Evolutionary conservation across 805 yeast species (phyloP).

Genomic region (Candida maesae): DNA sequence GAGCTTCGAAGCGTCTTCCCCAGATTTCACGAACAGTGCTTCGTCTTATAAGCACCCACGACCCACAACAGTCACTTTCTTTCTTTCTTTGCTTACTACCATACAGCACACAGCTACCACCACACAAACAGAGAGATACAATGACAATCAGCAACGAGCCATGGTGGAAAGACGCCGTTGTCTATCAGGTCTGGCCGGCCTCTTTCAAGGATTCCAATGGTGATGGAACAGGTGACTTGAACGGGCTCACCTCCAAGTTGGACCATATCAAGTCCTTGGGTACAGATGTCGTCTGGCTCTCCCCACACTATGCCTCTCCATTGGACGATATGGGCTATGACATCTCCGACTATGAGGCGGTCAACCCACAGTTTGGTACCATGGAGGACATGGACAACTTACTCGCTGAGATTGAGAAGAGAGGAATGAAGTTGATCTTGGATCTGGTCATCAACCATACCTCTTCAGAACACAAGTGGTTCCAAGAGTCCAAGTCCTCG

Average conservation of each 20-base stretch:
- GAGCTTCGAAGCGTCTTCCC: no score
- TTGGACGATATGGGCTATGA: slow-evolving; percentile 64
- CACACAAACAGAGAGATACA: not conserved
- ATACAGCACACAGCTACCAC: no score
- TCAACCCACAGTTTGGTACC: slow-evolving; percentile 51
- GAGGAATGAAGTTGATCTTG: slow-evolving; percentile 49
- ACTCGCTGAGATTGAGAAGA: slow-evolving; percentile 42
- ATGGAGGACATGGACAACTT: slow-evolving; percentile 48
- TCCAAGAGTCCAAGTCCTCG: slow-evolving; percentile 49
- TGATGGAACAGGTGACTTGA: slow-evolving; percentile 57
- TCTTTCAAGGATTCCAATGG: slow-evolving; percentile 55
- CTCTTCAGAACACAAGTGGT: slow-evolving; percentile 54
- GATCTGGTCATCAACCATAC: slow-evolving; percentile 61
- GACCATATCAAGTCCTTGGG: slow-evolving; percentile 50
- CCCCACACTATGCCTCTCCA: slow-evolving; percentile 57
- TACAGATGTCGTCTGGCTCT: slow-evolving; percentile 51
- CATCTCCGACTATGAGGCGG: slow-evolving; percentile 48
- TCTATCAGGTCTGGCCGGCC: slow-evolving; percentile 61
- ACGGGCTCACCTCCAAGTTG: slow-evolving; percentile 47
- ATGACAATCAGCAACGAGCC: slow-evolving; percentile 4
- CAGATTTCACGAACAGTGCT: no score
- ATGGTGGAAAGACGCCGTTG: slow-evolving; percentile 56
- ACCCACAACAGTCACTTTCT: no score
- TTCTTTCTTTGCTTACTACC: no score
- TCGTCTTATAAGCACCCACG: no score